These are phyloP conservation scores for Fusarium veterinarium DNA, from an alignment of 2,329 filamentous ascomycete genomes.

Conservation along the genomic window DNA sequence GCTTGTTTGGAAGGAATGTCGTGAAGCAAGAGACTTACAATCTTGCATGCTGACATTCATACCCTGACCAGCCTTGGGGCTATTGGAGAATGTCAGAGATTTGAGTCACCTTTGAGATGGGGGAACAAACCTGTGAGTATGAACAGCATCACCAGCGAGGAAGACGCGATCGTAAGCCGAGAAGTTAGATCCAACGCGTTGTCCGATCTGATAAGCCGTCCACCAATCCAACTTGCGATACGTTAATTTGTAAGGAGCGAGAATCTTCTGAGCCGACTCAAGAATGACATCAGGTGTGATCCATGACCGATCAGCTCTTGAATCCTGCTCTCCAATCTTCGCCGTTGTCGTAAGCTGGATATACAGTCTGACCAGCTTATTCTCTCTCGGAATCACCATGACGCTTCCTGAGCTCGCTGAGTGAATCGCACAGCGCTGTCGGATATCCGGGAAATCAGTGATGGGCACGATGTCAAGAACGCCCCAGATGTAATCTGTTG, in stretches of 20 bases:
- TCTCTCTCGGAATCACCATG: conserved; percentile 74
- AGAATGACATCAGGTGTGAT: conserved; percentile 74
- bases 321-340: conserved; percentile 45
- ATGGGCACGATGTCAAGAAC: conserved; percentile 58
- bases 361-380: conserved; percentile 71
- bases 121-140: conserved; percentile 54
- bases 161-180: conserved; percentile 70
- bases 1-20: no score
- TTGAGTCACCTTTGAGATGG: fast-evolving
- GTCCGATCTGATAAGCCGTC: conserved; percentile 67
- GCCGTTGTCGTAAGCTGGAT: conserved; percentile 60
- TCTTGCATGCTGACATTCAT: conserved; percentile 82
- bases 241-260: conserved; percentile 73
- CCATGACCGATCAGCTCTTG: conserved; percentile 64
- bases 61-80: conserved; percentile 74
- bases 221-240: conserved; percentile 68
- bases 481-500: conserved; percentile 64
- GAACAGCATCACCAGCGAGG: conserved; percentile 74
- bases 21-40: background rate
- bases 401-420: conserved; percentile 65
- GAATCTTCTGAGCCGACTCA: conserved; percentile 70
- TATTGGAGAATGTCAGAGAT: background rate
- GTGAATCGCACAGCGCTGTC: conserved; percentile 68
- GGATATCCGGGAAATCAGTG: conserved; percentile 69
- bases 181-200: conserved; percentile 70